Evolutionary conservation across 192 early-diverging fungal genomes (phyloP), one percentile per base, ranked within the genome.

Genomic region (Kappamyces sp.): DNA sequence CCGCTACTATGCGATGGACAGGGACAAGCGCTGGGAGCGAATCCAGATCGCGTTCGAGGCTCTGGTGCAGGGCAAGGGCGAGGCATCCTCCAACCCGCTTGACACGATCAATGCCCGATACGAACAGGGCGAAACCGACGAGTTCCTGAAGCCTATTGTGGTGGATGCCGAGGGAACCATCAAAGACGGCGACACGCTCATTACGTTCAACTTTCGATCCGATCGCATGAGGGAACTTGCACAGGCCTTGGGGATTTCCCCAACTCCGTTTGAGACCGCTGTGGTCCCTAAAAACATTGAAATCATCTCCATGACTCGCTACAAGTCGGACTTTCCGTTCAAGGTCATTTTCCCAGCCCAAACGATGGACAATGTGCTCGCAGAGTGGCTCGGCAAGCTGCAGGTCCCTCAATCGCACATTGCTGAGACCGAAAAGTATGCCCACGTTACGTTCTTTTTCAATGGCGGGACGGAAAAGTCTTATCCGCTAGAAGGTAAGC

Each of bases 361-460:
- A 72, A 85, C 80, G 49, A 97, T 99, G 95, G 89, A 90, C 65
- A 96, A 99, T 64, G 93, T 97, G 41, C 71, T 99, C 47, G 94
- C 90, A 50, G 97, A 99, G 71, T 94, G 91, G 93, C 75, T 99
- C 36, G 85, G 84, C 58, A 90, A 92, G 77, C 74, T 90, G 54
- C 66, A 75, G n/a, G 75, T 97, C 13, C 76, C 86, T 31, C 97
- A 99, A 76, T 84, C 84, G 72, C 97, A 98, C 75, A 82, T 98
- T 63, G 97, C 97, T 47, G 97, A 99, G 78, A 99, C 97, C 2
- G 97, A 99, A 67, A 99, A 99, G 79, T 99, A 95, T 76, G 95
- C 97, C 33, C 97, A 99, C 70, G 97, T 99, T 35, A 99, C 97
- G 48, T 99, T 99, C 84, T 99, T 99, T 86, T 99, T 98, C 79